phyloP scores from a whole-genome alignment of 2,329 filamentous ascomycete genomes.

The Diplodia seriata region DNA sequence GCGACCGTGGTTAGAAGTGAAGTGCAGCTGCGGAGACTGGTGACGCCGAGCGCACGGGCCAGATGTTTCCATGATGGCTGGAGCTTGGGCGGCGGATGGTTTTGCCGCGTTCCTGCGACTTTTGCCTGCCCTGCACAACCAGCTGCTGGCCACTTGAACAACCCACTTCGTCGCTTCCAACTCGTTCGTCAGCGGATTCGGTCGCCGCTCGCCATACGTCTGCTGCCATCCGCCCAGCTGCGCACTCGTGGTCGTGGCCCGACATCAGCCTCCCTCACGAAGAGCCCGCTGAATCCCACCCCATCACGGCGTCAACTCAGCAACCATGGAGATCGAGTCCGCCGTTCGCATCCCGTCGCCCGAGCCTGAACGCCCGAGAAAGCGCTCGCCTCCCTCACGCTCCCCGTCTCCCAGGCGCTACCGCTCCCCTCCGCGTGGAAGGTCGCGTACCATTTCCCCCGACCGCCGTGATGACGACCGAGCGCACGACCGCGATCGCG shows the following conservation, averaged over 20 bases:
- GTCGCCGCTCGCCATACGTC: conserved; percentile 10
- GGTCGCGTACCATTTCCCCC: conserved; percentile 29
- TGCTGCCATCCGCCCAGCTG: conserved; percentile 8
- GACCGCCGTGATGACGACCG: conserved; percentile 54
- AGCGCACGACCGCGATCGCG: conserved; percentile 50
- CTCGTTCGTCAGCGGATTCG: conserved; percentile 1
- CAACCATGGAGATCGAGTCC: conserved; percentile 51
- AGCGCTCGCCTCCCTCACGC: conserved; percentile 62
- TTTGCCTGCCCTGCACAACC: conserved; percentile 21
- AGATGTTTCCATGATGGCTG: neutral
- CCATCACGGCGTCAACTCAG: conserved; percentile 1
- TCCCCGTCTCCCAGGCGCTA: conserved; percentile 61
- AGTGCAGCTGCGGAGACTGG: too few species aligned
- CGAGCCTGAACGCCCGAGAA: conserved; percentile 57
- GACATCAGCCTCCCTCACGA: neutral
- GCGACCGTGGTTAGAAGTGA: too few species aligned
- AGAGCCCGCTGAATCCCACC: neutral
- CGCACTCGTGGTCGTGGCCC: conserved; percentile 9
- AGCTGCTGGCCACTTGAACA: neutral
- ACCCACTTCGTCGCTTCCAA: neutral
- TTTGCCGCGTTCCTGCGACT: conserved; percentile 21
- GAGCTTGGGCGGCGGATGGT: conserved; percentile 11
- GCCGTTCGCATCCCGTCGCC: conserved; percentile 67
- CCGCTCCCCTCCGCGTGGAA: conserved; percentile 52
- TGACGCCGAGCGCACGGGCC: neutral